phyloP scores from a whole-genome alignment of 805 yeast species.

The Pichia heedii region DNA sequence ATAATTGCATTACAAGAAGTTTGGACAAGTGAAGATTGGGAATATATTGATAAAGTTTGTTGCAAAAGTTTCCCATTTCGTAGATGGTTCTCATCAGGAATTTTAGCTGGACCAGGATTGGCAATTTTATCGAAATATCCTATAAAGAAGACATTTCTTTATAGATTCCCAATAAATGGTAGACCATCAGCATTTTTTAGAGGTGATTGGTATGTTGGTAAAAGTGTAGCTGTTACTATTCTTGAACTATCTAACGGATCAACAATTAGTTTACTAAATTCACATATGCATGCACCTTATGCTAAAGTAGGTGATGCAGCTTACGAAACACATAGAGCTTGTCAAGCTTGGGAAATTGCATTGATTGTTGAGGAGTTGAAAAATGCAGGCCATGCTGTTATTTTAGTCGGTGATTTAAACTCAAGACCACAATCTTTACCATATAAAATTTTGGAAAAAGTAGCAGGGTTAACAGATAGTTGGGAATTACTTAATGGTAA shows the following conservation, averaged over 20 bases:
- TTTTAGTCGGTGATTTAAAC: conserved; percentile 90
- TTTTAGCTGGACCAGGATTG: conserved; percentile 87
- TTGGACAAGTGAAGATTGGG: conserved; percentile 86
- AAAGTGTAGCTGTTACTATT: conserved; percentile 68
- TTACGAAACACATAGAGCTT: conserved; percentile 80
- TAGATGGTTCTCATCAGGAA: conserved; percentile 73
- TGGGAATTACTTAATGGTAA: conserved; percentile 66
- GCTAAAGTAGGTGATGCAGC: conserved; percentile 76
- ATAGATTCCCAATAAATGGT: conserved; percentile 87
- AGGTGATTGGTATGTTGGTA: conserved; percentile 98
- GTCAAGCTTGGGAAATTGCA: conserved; percentile 95
- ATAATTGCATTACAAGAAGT: conserved; percentile 90
- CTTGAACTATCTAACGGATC: conserved; percentile 44
- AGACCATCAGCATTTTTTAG: conserved; percentile 87
- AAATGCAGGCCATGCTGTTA: conserved; percentile 72
- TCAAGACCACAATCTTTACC: conserved; percentile 83
- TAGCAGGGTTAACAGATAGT: conserved; percentile 66
- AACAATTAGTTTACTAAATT: conserved; percentile 67
- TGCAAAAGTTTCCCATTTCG: conserved; percentile 45
- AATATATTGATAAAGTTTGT: conserved; percentile 43
- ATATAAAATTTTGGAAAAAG: conserved; percentile 57
- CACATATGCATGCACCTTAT: conserved; percentile 98
- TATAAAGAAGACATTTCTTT: conserved; percentile 66
- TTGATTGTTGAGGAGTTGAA: conserved; percentile 51
- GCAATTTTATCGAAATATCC: conserved; percentile 80